phyloP scores from a whole-genome alignment of 768 basidiomycete species.

The Suillus weaverae region DNA sequence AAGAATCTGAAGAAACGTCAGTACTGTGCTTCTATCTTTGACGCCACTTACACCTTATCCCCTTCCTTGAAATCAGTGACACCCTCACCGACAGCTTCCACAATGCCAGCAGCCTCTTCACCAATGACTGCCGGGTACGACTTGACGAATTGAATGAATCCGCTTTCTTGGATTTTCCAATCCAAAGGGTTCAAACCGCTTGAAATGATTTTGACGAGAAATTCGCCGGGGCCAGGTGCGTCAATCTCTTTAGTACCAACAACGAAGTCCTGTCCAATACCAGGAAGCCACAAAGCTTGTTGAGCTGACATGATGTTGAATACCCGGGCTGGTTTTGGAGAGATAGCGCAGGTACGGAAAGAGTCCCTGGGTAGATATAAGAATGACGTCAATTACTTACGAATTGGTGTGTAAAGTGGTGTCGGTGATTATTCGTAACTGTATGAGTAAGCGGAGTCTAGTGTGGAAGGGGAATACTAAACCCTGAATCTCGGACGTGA shows the following conservation, averaged over 20 bases:
- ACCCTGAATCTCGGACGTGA: neutral
- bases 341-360: neutral
- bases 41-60: constrained; percentile 34
- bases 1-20: constrained; percentile 9
- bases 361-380: neutral
- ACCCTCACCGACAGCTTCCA: constrained; percentile 39
- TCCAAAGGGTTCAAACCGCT: constrained; percentile 48
- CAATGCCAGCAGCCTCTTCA: constrained; percentile 39
- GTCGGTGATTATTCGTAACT: neutral
- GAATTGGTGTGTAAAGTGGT: neutral
- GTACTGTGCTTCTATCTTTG: neutral
- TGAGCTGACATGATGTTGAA: constrained; percentile 13
- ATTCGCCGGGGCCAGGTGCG: constrained; percentile 40
- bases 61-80: constrained; percentile 40
- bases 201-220: constrained; percentile 43
- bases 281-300: constrained; percentile 19
- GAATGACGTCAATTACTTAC: neutral
- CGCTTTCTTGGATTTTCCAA: constrained; percentile 24
- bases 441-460: neutral
- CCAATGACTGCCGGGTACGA: constrained; percentile 40
- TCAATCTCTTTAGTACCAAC: constrained; percentile 23
- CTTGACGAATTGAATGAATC: constrained; percentile 21
- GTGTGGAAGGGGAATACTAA: neutral
- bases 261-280: constrained; percentile 15
- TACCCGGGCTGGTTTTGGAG: neutral